phyloP scores from a whole-genome alignment of 1,139 yeast species.

The Arxiozyma heterogenica region DNA sequence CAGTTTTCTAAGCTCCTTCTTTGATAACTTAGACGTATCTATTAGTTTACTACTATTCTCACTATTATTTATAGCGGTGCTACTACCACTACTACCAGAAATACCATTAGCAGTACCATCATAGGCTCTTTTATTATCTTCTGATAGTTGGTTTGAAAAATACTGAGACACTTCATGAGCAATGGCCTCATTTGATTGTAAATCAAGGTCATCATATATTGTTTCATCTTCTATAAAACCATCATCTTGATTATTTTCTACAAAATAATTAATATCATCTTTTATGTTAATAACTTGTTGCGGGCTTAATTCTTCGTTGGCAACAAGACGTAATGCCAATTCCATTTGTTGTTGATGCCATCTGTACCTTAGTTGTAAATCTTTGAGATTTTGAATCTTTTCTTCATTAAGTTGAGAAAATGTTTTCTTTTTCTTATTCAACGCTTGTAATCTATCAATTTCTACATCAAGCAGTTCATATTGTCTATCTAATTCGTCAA shows the following conservation, averaged over 20 bases:
- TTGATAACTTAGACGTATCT: slow-evolving; percentile 25
- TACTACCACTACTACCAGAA: slow-evolving; percentile 2
- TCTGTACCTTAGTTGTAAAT: slow-evolving; percentile 36
- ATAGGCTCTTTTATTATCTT: slow-evolving; percentile 12
- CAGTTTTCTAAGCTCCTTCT: slow-evolving; percentile 28
- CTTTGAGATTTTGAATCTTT: slow-evolving; percentile 42
- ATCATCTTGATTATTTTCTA: slow-evolving; percentile 62
- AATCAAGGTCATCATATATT: slow-evolving; percentile 57
- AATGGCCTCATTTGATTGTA: slow-evolving; percentile 46
- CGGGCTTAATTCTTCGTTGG: slow-evolving; percentile 55
- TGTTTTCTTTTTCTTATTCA: slow-evolving; percentile 44
- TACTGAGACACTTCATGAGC: slow-evolving; percentile 40
- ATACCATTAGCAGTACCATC: slow-evolving; percentile 2
- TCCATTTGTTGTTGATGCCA: slow-evolving; percentile 63
- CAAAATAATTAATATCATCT: slow-evolving; percentile 64
- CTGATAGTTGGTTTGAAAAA: slow-evolving; percentile 31
- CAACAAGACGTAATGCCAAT: slow-evolving; percentile 50
- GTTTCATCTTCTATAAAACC: slow-evolving; percentile 73
- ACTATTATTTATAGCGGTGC: slow-evolving; percentile 1
- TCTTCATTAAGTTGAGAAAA: slow-evolving; percentile 42
- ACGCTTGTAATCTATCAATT: slow-evolving; percentile 36
- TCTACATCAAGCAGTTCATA: slow-evolving; percentile 56
- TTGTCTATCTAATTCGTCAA: slow-evolving; percentile 58
- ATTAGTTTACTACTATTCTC: neutral
- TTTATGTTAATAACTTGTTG: slow-evolving; percentile 51